A percentile compares a stretch with the other conserved stretches of the same genome.
These are phyloP conservation scores for Toxicodendron radicans DNA, from an alignment of 345 rosid genomes.

Conservation along the genomic window DNA sequence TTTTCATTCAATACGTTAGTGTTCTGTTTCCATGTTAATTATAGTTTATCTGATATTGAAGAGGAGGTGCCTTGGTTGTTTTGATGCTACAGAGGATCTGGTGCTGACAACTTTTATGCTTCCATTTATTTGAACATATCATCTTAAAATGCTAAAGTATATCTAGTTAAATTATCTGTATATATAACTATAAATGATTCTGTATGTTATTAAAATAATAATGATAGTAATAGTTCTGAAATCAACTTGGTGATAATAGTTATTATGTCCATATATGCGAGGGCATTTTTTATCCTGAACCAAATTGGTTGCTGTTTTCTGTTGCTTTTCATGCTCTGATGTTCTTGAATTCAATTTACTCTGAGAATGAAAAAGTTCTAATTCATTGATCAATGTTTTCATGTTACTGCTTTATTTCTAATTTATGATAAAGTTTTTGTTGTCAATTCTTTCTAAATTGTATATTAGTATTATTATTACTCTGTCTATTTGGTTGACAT, in stretches of 20 bases:
- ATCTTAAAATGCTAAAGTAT: too few species aligned
- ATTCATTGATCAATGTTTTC: neutral
- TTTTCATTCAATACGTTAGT: neutral
- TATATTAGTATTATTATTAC: conserved; percentile 1
- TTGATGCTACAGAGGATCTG: neutral
- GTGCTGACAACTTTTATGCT: neutral
- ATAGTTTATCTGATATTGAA: neutral
- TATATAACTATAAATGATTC: neutral
- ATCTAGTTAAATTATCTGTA: neutral
- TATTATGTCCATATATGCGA: neutral
- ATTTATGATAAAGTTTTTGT: neutral
- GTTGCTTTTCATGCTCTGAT: neutral
- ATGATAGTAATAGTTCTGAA: neutral
- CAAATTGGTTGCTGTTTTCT: neutral
- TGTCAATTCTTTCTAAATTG: neutral
- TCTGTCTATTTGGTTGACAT: conserved; percentile 24
- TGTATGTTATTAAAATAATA: too few species aligned
- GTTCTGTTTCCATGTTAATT: neutral
- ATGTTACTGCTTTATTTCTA: neutral
- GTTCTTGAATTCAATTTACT: neutral
- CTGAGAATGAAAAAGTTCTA: neutral
- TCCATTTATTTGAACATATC: neutral
- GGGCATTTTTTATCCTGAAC: conserved; percentile 12
- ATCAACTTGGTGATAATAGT: neutral
- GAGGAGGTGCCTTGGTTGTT: neutral